Base-by-base conservation (phyloP, 163 green algal species). In the Chloromonas sp. region DNA sequence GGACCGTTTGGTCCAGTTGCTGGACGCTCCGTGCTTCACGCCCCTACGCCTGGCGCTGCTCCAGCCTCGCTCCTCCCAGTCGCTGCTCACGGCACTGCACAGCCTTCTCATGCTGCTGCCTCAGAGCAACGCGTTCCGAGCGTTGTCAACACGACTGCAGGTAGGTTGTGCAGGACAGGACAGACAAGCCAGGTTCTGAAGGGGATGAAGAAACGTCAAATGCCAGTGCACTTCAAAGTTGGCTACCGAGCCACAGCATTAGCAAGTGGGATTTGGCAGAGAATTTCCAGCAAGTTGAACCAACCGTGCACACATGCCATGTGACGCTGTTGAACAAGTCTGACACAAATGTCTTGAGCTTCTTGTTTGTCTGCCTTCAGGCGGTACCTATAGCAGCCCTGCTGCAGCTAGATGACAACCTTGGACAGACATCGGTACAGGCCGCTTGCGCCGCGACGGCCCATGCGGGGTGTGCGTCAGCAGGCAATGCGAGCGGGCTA, bases 11-110 rank as follows among this genome's bases (percentile, higher is more conserved):
- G 96, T 98, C 59, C 90, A 94, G 84, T 92, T 99, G 60, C 90
- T 99, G 36, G 97, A 99, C 88, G 95, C 95, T 8, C 97, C 97
- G 13, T 92, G 94, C 5, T 99, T 98, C 92, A 95, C 95, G 58
- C 93, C 91, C 84, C 89, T 99, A 66, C 89, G 91, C 2, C 88
- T 99, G 74, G 93, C 97, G 83, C 92, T 98, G 89, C 92, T 98
- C 86, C 88, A 94, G 83, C 94, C 94, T 1, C 87, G 86, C 1
- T 82, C 79, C 5, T 90, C 96, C 83, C 93, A 96, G 2, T 86
- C 90, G 61, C 90, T 99, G 77, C 86, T 97, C 85, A 87, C 92
- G 0, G 91, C 92, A 61, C 87, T 98, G 87, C 97, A 98, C 87
- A 92, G 90, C 3, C 87, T 99, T 83, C 93, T 99, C 59, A 97